phyloP scores from a whole-genome alignment of 805 yeast species.

The Cyberlindnera subsufficiens region DNA sequence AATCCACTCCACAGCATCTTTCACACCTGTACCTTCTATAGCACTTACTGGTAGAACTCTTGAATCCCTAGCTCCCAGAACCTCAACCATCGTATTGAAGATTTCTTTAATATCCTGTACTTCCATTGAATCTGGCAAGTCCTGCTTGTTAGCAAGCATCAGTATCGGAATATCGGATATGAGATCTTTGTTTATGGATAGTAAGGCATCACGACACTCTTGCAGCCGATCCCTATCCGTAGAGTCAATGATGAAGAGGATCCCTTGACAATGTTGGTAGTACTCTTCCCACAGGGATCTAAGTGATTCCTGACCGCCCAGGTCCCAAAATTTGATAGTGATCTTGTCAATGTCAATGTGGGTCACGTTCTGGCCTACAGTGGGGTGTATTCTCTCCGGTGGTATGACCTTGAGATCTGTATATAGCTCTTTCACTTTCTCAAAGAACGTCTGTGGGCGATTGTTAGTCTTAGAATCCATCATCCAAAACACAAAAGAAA shows the following conservation, averaged over 20 bases:
- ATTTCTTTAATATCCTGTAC: slow-evolving; percentile 78
- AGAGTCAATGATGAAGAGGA: slow-evolving; percentile 88
- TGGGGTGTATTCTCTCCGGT: slow-evolving; percentile 71
- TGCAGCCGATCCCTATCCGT: slow-evolving; percentile 77
- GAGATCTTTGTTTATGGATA: slow-evolving; percentile 48
- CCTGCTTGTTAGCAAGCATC: slow-evolving; percentile 96
- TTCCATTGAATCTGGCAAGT: slow-evolving; percentile 62
- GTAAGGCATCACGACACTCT: slow-evolving; percentile 66
- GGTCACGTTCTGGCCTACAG: slow-evolving; percentile 86
- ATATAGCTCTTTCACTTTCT: slow-evolving; percentile 54
- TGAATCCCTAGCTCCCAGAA: slow-evolving; percentile 84
- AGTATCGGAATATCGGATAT: slow-evolving; percentile 80
- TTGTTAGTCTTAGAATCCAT: no score
- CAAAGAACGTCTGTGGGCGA: slow-evolving; percentile 45
- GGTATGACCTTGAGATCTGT: slow-evolving; percentile 40
- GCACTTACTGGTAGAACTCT: slow-evolving; percentile 89
- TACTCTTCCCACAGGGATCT: slow-evolving; percentile 85
- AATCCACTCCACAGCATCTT: slow-evolving; percentile 88
- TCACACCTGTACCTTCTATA: slow-evolving; percentile 68
- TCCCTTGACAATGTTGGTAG: slow-evolving; percentile 82
- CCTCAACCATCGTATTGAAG: slow-evolving; percentile 75
- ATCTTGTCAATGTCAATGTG: slow-evolving; percentile 32
- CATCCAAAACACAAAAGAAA: background rate
- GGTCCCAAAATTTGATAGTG: slow-evolving; percentile 83
- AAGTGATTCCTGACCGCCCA: slow-evolving; percentile 90